These are phyloP conservation scores for Alliaria petiolata DNA, from an alignment of 345 rosid species.

Conservation along the genomic window DNA sequence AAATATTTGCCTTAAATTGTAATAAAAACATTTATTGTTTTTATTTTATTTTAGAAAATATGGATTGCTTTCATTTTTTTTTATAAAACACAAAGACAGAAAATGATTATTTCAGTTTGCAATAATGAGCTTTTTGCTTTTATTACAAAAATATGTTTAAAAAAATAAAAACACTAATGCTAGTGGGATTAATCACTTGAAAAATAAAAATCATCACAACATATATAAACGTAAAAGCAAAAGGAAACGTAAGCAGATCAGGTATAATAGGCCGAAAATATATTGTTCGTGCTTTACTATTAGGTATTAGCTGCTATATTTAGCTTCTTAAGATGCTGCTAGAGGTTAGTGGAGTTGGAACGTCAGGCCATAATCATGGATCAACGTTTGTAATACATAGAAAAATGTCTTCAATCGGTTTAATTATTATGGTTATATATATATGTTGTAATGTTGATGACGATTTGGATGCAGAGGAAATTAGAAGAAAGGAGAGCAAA, in stretches of 20 bases:
- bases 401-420: background rate
- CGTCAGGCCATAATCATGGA: background rate
- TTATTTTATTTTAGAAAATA: background rate
- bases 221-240: background rate
- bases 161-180: background rate
- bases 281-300: background rate
- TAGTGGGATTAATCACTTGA: background rate
- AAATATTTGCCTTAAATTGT: background rate
- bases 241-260: background rate
- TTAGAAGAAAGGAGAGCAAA: slow-evolving; percentile 85
- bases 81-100: background rate
- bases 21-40: background rate
- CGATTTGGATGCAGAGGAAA: slow-evolving; percentile 58
- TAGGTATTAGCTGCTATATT: background rate
- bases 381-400: background rate
- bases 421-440: background rate
- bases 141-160: no score
- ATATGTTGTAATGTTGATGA: background rate
- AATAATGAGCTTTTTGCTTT: background rate
- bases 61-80: background rate
- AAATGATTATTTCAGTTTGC: background rate
- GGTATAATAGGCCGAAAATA: background rate
- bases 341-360: background rate
- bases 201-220: background rate
- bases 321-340: background rate